Evolutionary conservation across 2,329 filamentous ascomycete genomes (phyloP), one percentile per base, ranked within the genome.

Genomic region (Penicillium sp.): DNA sequence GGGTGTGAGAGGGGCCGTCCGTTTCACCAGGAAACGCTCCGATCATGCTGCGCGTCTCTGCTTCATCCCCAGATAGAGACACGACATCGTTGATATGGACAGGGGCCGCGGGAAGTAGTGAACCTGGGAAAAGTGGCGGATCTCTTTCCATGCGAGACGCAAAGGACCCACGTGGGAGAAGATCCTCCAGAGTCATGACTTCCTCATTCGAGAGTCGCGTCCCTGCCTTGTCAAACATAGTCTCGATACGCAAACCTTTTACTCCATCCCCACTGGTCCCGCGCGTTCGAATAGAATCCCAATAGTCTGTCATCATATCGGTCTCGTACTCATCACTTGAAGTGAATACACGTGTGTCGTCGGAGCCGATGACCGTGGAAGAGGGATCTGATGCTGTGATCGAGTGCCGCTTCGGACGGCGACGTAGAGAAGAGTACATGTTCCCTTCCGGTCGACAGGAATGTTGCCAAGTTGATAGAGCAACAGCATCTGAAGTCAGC

Each of bases 251-350:
- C 59, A 84, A 80, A 44, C 83, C 82, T 64, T 83, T 78, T 58
- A 80, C 75, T 43, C 80, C 81, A 66, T 75, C 78, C 53, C 80
- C 83, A 60, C 79, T 78, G 16, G 83, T 85, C 51, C 81, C 81
- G 64, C 83, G 79, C 10, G 85, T 88, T 57, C 83, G 84, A 57
- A 87, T 75, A 49, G 85, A 88, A 71, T 88, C 85, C 73, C 84
- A 88, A 25, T 82, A 85, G 61, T 88, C 85, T 63, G 83, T 87
- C 64, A 84, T 80, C 61, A 83, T 78, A 63, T 87, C 85, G 48
- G 81, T 81, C 59, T 86, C 86, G 64, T 86, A 83, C 62, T 86
- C 85, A 59, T 87, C 84, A 29, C 80, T 78, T 23, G 83, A 85
- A 42, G 80, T 81, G 61, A 85, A 78, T 29, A 81, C 77, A 54